Evolutionary conservation across 352 stramenopile genomes (phyloP).

Genomic region (Sclerospora graminicola): DNA sequence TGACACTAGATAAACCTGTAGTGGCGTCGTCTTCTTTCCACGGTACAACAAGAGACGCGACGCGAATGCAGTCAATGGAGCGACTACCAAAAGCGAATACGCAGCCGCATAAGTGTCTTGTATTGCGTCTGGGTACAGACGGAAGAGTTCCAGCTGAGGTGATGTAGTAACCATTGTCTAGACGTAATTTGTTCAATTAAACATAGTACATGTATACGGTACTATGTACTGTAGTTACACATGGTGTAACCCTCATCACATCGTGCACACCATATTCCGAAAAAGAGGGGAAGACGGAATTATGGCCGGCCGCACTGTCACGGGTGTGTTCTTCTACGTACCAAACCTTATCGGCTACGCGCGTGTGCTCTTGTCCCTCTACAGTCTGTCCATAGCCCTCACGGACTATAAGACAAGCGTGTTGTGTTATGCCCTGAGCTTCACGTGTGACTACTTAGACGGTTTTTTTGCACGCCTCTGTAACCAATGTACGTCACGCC

Average conservation of each 20-base stretch:
- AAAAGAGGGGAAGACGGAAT: no score
- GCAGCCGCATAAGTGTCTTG: slow-evolving; percentile 30
- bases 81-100: slow-evolving; percentile 39
- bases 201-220: no score
- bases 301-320: slow-evolving; percentile 22
- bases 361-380: slow-evolving; percentile 80
- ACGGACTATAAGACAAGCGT: slow-evolving; percentile 70
- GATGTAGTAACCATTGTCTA: not conserved
- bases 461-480: slow-evolving; percentile 94
- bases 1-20: slow-evolving; percentile 33
- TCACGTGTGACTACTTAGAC: slow-evolving; percentile 97
- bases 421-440: slow-evolving; percentile 90
- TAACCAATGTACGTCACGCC: slow-evolving; percentile 87
- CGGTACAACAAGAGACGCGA: slow-evolving; percentile 24
- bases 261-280: not conserved
- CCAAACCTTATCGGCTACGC: slow-evolving; percentile 95
- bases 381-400: slow-evolving; percentile 75
- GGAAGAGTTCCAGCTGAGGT: slow-evolving; percentile 24
- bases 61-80: slow-evolving; percentile 24
- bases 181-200: not conserved
- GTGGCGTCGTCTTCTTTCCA: slow-evolving; percentile 32
- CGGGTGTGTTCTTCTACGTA: slow-evolving; percentile 91
- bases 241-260: not conserved
- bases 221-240: no score
- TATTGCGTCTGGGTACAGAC: slow-evolving; percentile 34